A percentile compares a stretch with the other conserved stretches of the same genome.
phyloP scores from a whole-genome alignment of 1,139 yeast genomes.

The Candida gigantensis region DNA sequence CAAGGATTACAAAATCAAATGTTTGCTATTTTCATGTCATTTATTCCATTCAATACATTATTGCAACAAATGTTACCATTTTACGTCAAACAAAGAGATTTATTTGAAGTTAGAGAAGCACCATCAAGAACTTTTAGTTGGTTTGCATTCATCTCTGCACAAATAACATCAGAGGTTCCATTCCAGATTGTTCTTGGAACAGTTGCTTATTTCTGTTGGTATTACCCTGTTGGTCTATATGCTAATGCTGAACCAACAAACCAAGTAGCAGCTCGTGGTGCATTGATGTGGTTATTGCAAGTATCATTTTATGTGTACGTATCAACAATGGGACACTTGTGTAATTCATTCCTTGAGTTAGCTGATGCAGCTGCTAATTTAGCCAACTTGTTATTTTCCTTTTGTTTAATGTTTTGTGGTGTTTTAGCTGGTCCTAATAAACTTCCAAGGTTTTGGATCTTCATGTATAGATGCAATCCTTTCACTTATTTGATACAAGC shows the following conservation, averaged over 20 bases:
- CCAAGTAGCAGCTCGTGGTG: slow-evolving; percentile 36
- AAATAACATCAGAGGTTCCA: slow-evolving; percentile 71
- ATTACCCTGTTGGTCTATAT: slow-evolving; percentile 76
- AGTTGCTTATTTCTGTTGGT: slow-evolving; percentile 68
- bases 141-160: slow-evolving; percentile 49
- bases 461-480: slow-evolving; percentile 66
- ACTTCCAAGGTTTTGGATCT: slow-evolving; percentile 44
- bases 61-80: slow-evolving; percentile 50
- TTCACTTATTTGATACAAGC: slow-evolving; percentile 56
- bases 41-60: slow-evolving; percentile 46
- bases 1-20: slow-evolving; percentile 51
- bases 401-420: slow-evolving; percentile 38
- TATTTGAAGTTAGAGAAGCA: slow-evolving; percentile 36
- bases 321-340: slow-evolving; percentile 37
- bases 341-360: slow-evolving; percentile 36
- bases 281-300: slow-evolving; percentile 44
- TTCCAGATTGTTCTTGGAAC: slow-evolving; percentile 70
- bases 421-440: slow-evolving; percentile 26
- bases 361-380: slow-evolving; percentile 41
- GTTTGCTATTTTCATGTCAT: slow-evolving; percentile 57
- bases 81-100: slow-evolving; percentile 31
- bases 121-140: slow-evolving; percentile 32
- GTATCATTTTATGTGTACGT: slow-evolving; percentile 34
- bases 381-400: slow-evolving; percentile 26
- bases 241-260: slow-evolving; percentile 46